These are phyloP conservation scores for Aspergillus quadrilineatus DNA, from an alignment of 2,329 filamentous ascomycete species.

Conservation along the genomic window DNA sequence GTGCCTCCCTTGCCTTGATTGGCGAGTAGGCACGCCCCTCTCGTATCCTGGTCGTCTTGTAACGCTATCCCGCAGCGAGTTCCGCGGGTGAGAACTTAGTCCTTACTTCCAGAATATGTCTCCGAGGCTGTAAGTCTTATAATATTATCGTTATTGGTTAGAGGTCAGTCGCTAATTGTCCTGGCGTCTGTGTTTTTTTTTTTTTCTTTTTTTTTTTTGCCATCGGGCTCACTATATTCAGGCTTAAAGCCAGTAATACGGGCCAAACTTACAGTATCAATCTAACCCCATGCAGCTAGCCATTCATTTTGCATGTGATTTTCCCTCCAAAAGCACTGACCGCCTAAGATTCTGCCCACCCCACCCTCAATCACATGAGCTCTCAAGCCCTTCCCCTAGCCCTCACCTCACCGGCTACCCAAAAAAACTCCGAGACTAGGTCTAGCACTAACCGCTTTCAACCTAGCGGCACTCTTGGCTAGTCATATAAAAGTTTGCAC, in stretches of 20 bases:
- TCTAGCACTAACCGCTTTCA: slow-evolving; percentile 19
- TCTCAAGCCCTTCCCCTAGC: not conserved
- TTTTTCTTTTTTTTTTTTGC: no score
- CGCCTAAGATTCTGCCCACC: not conserved
- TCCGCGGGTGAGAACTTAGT: slow-evolving; percentile 9
- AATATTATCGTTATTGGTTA: not conserved
- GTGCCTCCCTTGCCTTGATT: slow-evolving; percentile 18
- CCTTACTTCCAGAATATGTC: not conserved
- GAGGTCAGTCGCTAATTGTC: not conserved
- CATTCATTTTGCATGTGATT: not conserved
- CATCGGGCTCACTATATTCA: not conserved
- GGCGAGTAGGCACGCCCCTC: slow-evolving; percentile 16
- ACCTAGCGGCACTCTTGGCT: slow-evolving; percentile 22
- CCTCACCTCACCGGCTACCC: not conserved
- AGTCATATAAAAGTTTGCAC: slow-evolving; percentile 31
- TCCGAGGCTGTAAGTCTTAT: not conserved
- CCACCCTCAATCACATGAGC: not conserved
- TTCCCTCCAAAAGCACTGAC: no score
- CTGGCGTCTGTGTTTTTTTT: not conserved
- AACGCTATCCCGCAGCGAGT: not conserved
- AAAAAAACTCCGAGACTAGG: not conserved
- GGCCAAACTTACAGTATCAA: not conserved
- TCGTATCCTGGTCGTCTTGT: not conserved
- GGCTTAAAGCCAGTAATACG: not conserved
- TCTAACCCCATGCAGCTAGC: not conserved